These are phyloP conservation scores for Cantharellus cinnabarinus DNA, from an alignment of 768 basidiomycete genomes.

Conservation along the genomic window DNA sequence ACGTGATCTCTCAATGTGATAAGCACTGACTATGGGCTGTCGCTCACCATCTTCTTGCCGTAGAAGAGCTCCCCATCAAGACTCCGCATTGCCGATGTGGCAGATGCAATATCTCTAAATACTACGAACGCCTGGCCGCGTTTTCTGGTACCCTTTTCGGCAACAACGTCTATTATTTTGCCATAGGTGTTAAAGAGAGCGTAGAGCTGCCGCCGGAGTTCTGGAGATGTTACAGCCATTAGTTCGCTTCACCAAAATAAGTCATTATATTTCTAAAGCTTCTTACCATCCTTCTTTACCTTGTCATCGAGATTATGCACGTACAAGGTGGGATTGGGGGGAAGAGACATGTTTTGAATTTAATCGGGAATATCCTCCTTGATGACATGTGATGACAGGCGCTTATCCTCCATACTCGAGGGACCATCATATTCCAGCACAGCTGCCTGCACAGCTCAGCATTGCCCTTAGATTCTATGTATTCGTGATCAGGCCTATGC, in stretches of 20 bases:
- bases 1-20: constrained; percentile 6
- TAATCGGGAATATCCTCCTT: too few relatives aligned
- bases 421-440: too few relatives aligned
- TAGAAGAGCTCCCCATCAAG: constrained; percentile 88
- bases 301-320: constrained; percentile 87
- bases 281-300: constrained; percentile 51
- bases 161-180: constrained; percentile 81
- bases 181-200: constrained; percentile 88
- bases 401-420: too few relatives aligned
- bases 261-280: background rate
- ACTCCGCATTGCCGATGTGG: constrained; percentile 81
- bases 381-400: too few relatives aligned
- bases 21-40: constrained; percentile 10
- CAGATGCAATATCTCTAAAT: constrained; percentile 75
- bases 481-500: too few relatives aligned
- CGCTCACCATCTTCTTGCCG: constrained; percentile 74
- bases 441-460: too few relatives aligned
- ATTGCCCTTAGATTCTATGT: too few relatives aligned
- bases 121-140: constrained; percentile 92
- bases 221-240: constrained; percentile 15
- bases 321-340: constrained; percentile 78
- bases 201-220: constrained; percentile 62
- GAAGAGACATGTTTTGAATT: constrained; percentile 20
- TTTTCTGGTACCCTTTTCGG: constrained; percentile 68
- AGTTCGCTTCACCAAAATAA: background rate